These are phyloP conservation scores for Acanthamoeba polyphaga DNA, from an alignment of 208 protist genomes.

Conservation along the genomic window DNA sequence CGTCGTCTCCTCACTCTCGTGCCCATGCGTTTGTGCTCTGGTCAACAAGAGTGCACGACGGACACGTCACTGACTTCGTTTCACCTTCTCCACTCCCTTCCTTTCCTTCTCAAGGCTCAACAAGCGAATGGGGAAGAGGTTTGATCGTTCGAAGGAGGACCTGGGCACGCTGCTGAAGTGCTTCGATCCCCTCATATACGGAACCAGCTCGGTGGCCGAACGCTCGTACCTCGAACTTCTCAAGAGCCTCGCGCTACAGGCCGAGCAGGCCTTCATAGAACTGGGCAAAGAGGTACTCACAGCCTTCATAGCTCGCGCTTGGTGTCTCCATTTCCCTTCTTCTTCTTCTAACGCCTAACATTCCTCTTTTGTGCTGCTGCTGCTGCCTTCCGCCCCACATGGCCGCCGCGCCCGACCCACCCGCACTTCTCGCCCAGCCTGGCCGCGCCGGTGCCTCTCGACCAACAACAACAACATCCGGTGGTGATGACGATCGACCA, in stretches of 20 bases:
- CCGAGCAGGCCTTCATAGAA: neutral
- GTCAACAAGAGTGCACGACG: too few species aligned
- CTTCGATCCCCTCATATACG: neutral
- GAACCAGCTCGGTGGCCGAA: conserved; percentile 1
- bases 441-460: neutral
- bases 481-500: neutral
- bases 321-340: neutral
- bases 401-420: neutral
- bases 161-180: neutral
- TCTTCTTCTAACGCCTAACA: neutral
- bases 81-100: neutral
- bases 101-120: neutral
- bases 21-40: neutral
- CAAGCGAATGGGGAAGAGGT: conserved; percentile 10
- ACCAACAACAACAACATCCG: neutral
- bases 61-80: neutral
- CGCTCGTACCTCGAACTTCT: conserved; percentile 1
- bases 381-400: conserved; percentile 3
- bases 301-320: neutral
- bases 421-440: neutral
- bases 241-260: conserved; percentile 1
- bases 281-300: neutral
- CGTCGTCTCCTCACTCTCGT: neutral
- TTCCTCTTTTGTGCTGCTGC: too few species aligned
- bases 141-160: neutral